phyloP scores from a whole-genome alignment of 1,284 basidiomycete species.

The Sporisorium exsertum region DNA sequence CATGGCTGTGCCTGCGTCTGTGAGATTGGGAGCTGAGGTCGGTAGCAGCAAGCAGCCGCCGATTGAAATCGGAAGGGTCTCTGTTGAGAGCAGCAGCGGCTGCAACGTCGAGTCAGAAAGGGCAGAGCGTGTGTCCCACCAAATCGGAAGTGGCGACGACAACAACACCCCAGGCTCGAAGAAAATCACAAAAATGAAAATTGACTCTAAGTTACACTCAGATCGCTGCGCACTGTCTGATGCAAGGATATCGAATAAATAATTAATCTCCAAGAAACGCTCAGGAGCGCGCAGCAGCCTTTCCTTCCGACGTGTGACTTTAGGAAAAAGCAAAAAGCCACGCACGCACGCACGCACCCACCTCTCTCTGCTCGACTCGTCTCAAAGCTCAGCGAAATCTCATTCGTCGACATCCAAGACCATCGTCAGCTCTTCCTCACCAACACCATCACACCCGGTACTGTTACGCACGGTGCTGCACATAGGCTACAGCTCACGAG shows the following conservation, averaged over 20 bases:
- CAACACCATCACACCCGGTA: neutral
- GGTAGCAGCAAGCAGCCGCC: no score
- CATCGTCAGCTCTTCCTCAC: neutral
- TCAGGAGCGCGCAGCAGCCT: neutral
- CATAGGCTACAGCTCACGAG: neutral
- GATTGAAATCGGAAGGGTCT: neutral
- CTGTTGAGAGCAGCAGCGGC: no score
- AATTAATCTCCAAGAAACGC: neutral
- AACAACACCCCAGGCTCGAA: no score
- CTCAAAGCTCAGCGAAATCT: neutral
- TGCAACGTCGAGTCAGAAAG: no score
- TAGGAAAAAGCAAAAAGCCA: neutral
- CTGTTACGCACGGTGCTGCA: neutral
- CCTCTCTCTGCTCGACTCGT: neutral
- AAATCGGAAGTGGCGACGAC: no score
- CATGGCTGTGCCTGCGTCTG: neutral
- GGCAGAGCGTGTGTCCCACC: no score
- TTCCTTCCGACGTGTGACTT: constrained; percentile 5
- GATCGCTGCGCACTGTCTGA: no score
- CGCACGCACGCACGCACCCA: constrained; percentile 1
- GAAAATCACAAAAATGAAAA: no score
- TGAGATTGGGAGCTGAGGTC: no score
- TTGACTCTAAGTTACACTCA: no score
- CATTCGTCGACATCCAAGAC: neutral
- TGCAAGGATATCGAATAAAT: neutral